Percentiles rank a stretch among this genome's conserved stretches.
phyloP scores from a whole-genome alignment of 2,329 filamentous ascomycete genomes.

The Domatiomyces globalis region DNA sequence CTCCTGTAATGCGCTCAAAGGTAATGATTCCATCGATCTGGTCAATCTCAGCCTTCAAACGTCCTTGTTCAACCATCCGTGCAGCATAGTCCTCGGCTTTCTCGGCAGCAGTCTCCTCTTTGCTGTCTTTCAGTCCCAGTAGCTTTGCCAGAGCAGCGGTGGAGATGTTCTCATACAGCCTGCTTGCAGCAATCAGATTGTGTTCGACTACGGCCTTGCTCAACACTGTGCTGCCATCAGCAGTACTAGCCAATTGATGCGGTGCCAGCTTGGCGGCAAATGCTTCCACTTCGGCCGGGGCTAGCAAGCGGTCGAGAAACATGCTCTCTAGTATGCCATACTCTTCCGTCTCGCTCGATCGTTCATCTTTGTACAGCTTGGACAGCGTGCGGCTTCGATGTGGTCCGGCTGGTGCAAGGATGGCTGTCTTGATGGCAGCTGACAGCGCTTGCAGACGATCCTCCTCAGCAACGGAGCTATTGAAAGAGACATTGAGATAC shows the following conservation, averaged over 20 bases:
- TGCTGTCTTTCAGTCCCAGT: constrained; percentile 51
- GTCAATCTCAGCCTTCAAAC: constrained; percentile 77
- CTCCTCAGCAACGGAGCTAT: constrained; percentile 63
- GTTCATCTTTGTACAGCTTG: constrained; percentile 85
- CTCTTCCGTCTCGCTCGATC: constrained; percentile 59
- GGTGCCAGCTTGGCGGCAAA: constrained; percentile 69
- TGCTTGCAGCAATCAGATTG: constrained; percentile 76
- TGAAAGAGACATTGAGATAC: constrained; percentile 78
- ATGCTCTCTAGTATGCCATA: constrained; percentile 92
- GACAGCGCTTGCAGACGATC: constrained; percentile 74
- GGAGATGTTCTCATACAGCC: constrained; percentile 62
- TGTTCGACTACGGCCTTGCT: constrained; percentile 91
- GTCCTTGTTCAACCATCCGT: constrained; percentile 88
- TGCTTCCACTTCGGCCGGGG: constrained; percentile 65
- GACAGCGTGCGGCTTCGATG: constrained; percentile 65
- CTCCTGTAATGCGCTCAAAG: constrained; percentile 63
- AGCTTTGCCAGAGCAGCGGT: constrained; percentile 62
- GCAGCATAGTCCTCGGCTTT: constrained; percentile 85
- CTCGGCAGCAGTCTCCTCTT: constrained; percentile 40
- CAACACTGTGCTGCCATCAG: constrained; percentile 84
- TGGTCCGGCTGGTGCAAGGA: constrained; percentile 82
- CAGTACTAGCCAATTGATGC: constrained; percentile 79
- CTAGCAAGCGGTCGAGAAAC: constrained; percentile 77
- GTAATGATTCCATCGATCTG: constrained; percentile 81
- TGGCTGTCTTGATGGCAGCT: constrained; percentile 80